phyloP scores from a whole-genome alignment of 2,329 filamentous ascomycete species.

The Penicillium janthinellum region DNA sequence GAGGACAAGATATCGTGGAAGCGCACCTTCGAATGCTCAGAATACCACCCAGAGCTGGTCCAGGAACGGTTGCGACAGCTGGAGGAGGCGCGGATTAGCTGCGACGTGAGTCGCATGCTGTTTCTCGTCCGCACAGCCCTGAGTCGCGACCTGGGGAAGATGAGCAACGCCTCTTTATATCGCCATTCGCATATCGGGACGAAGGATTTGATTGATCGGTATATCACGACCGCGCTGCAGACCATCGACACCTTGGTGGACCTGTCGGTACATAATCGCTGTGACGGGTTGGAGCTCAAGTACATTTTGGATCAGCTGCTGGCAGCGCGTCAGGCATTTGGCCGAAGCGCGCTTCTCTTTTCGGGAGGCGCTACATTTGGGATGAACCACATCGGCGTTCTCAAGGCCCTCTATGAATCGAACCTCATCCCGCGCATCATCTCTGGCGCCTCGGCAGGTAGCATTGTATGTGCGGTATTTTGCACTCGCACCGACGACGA shows the following conservation, averaged over 20 bases:
- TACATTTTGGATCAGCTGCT: slow-evolving; percentile 69
- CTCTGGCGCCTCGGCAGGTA: slow-evolving; percentile 83
- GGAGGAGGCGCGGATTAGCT: slow-evolving; percentile 70
- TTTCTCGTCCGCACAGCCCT: slow-evolving; percentile 78
- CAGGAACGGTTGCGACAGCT: slow-evolving; percentile 70
- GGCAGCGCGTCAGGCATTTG: slow-evolving; percentile 75
- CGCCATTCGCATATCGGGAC: slow-evolving; percentile 83
- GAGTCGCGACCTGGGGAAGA: slow-evolving; percentile 78
- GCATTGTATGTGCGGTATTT: slow-evolving; percentile 79
- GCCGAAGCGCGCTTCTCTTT: slow-evolving; percentile 78
- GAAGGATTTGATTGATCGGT: slow-evolving; percentile 82
- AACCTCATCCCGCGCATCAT: slow-evolving; percentile 80
- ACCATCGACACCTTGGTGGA: slow-evolving; percentile 74
- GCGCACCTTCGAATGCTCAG: slow-evolving; percentile 61
- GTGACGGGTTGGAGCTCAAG: slow-evolving; percentile 59
- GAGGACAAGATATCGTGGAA: slow-evolving; percentile 87
- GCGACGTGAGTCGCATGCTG: slow-evolving; percentile 76
- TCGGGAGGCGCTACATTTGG: slow-evolving; percentile 88
- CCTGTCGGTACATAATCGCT: slow-evolving; percentile 53
- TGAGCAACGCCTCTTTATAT: slow-evolving; percentile 82
- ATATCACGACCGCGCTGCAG: slow-evolving; percentile 75
- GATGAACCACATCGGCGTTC: slow-evolving; percentile 87
- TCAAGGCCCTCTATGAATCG: slow-evolving; percentile 76
- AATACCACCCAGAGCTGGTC: slow-evolving; percentile 73
- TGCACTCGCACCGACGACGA: slow-evolving; percentile 78